Conservation (phyloP, 768 basidiomycete genomes). For the Xerocomus spinulosus region DNA sequence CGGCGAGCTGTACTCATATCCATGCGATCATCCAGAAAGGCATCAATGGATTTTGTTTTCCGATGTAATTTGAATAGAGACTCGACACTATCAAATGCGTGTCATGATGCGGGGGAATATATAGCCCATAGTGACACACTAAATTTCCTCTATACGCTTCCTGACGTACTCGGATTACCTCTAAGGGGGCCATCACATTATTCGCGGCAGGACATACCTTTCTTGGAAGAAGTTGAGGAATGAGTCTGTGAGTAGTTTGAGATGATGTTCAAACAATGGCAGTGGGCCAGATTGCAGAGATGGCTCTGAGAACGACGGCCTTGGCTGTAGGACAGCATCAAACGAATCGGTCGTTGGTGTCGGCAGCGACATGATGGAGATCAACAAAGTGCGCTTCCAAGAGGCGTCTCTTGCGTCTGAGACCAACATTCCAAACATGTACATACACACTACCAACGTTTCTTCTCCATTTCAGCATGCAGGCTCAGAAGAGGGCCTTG, state of each 20-base stretch:
- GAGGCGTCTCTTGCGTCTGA: background rate
- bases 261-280: conserved; percentile 67
- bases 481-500: conserved; percentile 46
- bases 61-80: conserved; percentile 69
- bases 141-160: conserved; percentile 78
- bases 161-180: conserved; percentile 37
- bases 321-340: conserved; percentile 16
- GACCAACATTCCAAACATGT: conserved; percentile 20
- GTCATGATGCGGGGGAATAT: conserved; percentile 1
- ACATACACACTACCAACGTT: conserved; percentile 31
- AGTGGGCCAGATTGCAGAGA: conserved; percentile 47
- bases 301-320: conserved; percentile 28
- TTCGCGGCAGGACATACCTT: conserved; percentile 45
- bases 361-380: conserved; percentile 17
- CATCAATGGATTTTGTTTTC: conserved; percentile 66
- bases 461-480: conserved; percentile 67
- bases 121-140: conserved; percentile 44
- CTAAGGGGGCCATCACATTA: conserved; percentile 12
- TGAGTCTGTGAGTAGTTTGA: conserved; percentile 61
- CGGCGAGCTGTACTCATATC: conserved; percentile 60
- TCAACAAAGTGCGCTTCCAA: background rate
- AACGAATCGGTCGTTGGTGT: conserved; percentile 19
- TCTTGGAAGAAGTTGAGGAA: conserved; percentile 85
- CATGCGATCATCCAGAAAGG: conserved; percentile 65
- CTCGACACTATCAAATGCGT: conserved; percentile 51